Evolutionary conservation across 805 yeast species (phyloP).

Genomic region (Nakazawaea molendinolei): DNA sequence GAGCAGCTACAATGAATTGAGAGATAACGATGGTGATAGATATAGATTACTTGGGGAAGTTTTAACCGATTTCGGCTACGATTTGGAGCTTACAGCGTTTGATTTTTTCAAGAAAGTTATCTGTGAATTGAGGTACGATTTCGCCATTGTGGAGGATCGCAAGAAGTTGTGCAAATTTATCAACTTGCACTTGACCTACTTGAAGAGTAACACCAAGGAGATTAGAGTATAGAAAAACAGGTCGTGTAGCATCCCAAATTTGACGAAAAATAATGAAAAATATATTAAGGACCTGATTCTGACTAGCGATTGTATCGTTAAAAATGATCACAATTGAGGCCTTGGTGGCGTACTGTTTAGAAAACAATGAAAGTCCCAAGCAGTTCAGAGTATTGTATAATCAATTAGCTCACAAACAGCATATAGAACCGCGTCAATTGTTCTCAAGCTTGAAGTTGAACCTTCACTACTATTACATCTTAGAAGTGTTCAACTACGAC

Average conservation of each 20-base stretch:
- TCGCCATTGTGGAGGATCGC: slow-evolving; percentile 36
- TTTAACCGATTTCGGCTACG: slow-evolving; percentile 44
- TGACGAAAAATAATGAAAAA: no score
- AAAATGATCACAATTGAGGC: slow-evolving; percentile 5
- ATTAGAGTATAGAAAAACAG: no score
- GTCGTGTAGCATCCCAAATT: no score
- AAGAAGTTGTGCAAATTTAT: slow-evolving; percentile 17
- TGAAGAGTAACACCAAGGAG: slow-evolving; percentile 7
- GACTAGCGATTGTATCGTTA: no score
- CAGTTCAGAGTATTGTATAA: slow-evolving; percentile 8
- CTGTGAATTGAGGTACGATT: slow-evolving; percentile 41
- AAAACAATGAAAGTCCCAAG: slow-evolving; percentile 7
- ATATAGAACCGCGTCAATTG: slow-evolving; percentile 3
- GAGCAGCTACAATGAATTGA: slow-evolving; percentile 13
- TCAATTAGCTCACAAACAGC: slow-evolving; percentile 4
- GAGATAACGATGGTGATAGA: slow-evolving; percentile 40
- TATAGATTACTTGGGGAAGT: slow-evolving; percentile 52
- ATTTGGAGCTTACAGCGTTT: slow-evolving; percentile 56
- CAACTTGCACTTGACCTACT: slow-evolving; percentile 9
- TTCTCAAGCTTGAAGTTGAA: not conserved
- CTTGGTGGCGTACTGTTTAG: slow-evolving; percentile 3
- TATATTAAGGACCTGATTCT: no score
- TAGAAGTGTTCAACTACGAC: slow-evolving; percentile 8
- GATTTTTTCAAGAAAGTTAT: slow-evolving; percentile 44
- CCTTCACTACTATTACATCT: slow-evolving; percentile 7